Evolutionary conservation across 2,329 filamentous ascomycete genomes (phyloP), one percentile per base, ranked within the genome.

Genomic region (Penicillium sp.): DNA sequence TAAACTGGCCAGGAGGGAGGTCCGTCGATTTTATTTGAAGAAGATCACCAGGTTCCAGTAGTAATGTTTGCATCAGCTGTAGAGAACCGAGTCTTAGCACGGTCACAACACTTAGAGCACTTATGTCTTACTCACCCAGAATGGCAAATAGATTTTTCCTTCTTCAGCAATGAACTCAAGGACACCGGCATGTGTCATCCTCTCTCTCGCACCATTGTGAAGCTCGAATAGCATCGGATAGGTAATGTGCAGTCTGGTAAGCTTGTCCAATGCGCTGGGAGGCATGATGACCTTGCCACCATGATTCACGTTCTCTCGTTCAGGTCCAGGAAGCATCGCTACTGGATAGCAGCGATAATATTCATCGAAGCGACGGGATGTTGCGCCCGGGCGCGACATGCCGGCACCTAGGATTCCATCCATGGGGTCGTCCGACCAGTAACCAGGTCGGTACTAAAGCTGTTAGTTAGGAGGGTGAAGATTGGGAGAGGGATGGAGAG

Each of bases 221-320:
- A 98, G 78, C 78, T 98, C 91, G 75, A 98, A 95, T 58, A 97
- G 80, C 76, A 98, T 87, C 7, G 93, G 93, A 75, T 95, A 98
- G 67, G 94, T 90, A 55, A 98, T 95, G 70, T 97, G 91, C 15
- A 98, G 76, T 64, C 90, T 82, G 15, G 93, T 96, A 60, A 98
- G 86, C 72, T 96, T 98, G 75, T 98, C 91, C 48, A 98, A 80
- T 6, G 93, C 91, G 32, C 89, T 95, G 0, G 93, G 87, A n/a
- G 93, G 93, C 56, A 98, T 83, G 66, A 98, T 88, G 62, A 98
- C 91, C 76, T 98, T 98, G 71, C 91, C 94, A 59, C 93, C 93
- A 66, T 93, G 90, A 75, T 97, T 97, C 54, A 95, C 83, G 59
- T 90, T 85, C 45, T 87, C 85, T 58, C 93, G 81, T 63, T 96